Base-by-base conservation (phyloP, 495 filamentous ascomycete species). In the Lasiosphaeria ovina region DNA sequence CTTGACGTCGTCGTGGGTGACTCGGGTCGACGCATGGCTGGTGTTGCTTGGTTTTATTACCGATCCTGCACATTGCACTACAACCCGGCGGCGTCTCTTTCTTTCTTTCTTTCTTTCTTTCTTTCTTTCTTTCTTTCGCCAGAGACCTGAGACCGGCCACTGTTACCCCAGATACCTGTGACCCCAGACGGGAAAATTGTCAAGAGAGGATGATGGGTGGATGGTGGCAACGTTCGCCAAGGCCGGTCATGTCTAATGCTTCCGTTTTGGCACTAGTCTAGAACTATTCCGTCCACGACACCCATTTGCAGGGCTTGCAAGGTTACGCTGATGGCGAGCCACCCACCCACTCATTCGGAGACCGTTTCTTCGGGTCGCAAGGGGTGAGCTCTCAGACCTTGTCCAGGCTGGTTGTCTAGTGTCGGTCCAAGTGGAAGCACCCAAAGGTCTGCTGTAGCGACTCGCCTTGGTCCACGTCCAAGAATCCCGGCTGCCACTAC, bases 301-400 rank as follows among this genome's bases (percentile, higher is more conserved):
- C 14, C 50, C 47, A 51, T 53, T 67, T 45, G 38, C 65, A 66
- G 59, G 65, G 65, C 65, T 67, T 62, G 54, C 63, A 55, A 62
- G 60, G 62, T 58, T 55, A 54, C 61, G 42, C 44, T 52, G 57
- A 55, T 62, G 45, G 61, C 63, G 59, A 61, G 66, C 59, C 61
- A 64, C 59, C 52, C 57, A 62, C 57, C 68, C 68, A 65, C 57
- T 47, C 49, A 38, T 50, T 64, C 60, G 65, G 62, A 24, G 53
- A 62, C 63, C 63, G 60, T 59, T n/a, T 59, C 53, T 55, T 65
- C 58, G 62, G 67, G 65, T 64, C 65, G 54, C 55, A 67, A 60
- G 58, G 45, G 54, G 61, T 54, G 48, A 62, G 35, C 58, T 59
- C 48, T 54, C 42, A 53, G 64, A 55, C 56, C 40, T 51, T 42